Percentiles rank a stretch among this genome's conserved stretches.
These are phyloP conservation scores for Fusarium sp. DNA, from an alignment of 2,329 filamentous ascomycete species.

Conservation along the genomic window DNA sequence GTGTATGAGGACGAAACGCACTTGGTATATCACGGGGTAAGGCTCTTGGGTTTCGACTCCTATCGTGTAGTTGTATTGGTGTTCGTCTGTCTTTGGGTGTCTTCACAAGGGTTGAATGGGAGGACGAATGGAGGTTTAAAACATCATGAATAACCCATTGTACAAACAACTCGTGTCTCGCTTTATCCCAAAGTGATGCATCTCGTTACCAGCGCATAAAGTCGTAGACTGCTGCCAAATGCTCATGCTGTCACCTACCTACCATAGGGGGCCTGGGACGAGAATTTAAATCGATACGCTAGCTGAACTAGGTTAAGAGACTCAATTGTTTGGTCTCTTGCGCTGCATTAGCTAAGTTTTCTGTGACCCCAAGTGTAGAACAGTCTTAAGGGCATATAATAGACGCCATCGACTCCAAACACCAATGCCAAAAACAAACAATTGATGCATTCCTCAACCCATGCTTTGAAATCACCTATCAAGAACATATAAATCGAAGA, in stretches of 20 bases:
- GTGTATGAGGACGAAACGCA: slow-evolving; percentile 40
- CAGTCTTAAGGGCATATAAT: not conserved
- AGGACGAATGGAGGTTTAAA: slow-evolving; percentile 31
- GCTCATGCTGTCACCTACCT: not conserved
- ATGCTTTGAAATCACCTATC: not conserved
- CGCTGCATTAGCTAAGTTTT: not conserved
- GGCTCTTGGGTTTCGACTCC: slow-evolving; percentile 36
- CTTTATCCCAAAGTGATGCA: not conserved
- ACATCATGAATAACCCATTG: slow-evolving; percentile 27
- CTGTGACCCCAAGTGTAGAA: not conserved
- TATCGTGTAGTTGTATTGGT: slow-evolving; percentile 42
- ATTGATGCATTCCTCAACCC: not conserved
- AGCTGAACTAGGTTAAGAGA: not conserved
- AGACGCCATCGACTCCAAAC: slow-evolving; percentile 30
- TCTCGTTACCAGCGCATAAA: not conserved
- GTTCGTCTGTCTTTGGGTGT: slow-evolving; percentile 17
- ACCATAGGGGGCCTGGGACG: not conserved
- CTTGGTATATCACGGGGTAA: slow-evolving; percentile 41
- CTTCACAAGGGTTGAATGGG: slow-evolving; percentile 12
- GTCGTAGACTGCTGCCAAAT: not conserved
- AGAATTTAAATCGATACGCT: not conserved
- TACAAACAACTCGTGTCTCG: not conserved
- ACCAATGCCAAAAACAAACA: slow-evolving; percentile 20
- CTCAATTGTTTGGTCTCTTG: not conserved
- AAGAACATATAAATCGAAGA: not conserved